Conservation (phyloP, 2,329 filamentous ascomycete genomes). For the Aureobasidium sp. region DNA sequence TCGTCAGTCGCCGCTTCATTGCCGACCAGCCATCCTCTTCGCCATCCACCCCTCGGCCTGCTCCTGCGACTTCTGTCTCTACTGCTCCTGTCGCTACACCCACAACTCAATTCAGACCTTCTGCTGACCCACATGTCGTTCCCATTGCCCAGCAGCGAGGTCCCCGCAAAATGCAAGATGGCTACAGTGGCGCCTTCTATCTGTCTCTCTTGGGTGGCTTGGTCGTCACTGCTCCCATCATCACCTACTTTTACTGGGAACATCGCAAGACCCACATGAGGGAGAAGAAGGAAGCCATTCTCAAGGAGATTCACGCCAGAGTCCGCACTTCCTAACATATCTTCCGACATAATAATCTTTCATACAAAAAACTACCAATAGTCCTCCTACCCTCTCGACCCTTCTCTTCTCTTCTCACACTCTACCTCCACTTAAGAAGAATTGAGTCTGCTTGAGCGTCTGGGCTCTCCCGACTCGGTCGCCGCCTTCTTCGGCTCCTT, state of each 20-base stretch:
- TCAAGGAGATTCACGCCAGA: constrained; percentile 20
- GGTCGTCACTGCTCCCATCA: constrained; percentile 19
- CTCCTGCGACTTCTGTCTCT: neutral
- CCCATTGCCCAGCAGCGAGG: neutral
- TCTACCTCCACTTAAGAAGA: neutral
- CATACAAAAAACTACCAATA: neutral
- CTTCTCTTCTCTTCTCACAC: neutral
- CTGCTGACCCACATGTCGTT: neutral
- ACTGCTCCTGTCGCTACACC: neutral
- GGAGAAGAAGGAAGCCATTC: constrained; percentile 22
- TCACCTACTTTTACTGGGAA: constrained; percentile 24
- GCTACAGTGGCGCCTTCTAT: constrained; percentile 6
- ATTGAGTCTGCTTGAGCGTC: constrained; percentile 36
- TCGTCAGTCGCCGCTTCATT: constrained; percentile 1
- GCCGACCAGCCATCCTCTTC: neutral
- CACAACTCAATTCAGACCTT: neutral
- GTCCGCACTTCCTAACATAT: neutral
- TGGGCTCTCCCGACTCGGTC: constrained; percentile 39
- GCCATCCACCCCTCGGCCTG: neutral
- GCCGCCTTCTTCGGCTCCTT: constrained; percentile 41
- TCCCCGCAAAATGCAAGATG: neutral
- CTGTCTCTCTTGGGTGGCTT: constrained; percentile 15
- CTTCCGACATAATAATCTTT: neutral
- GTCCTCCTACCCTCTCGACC: neutral
- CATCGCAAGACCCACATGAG: constrained; percentile 26